A percentile compares a stretch with the other conserved stretches of the same genome.
Evolutionary conservation across 129 eudicot genomes (phyloP).

Genomic region (Smallanthus sonchifolius): DNA sequence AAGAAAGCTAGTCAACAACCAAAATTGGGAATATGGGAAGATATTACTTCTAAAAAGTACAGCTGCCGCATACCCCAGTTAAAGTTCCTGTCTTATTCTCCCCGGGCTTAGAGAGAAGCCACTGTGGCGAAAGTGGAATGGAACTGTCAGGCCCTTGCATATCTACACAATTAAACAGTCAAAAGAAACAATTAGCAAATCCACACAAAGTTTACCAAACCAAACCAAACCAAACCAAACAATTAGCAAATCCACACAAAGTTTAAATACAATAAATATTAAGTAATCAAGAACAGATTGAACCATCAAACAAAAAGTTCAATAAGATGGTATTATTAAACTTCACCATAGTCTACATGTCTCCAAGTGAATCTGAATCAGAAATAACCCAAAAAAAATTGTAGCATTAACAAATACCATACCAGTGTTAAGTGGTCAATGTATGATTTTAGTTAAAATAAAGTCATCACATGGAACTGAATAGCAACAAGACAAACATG

Average conservation of each 20-base stretch:
- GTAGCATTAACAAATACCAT: neutral
- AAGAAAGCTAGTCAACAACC: neutral
- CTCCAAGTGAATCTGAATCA: neutral
- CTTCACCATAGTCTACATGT: neutral
- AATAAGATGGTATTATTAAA: neutral
- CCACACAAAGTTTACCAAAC: too few relatives aligned
- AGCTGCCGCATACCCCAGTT: constrained; percentile 55
- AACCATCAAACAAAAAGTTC: neutral
- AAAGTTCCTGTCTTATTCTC: constrained; percentile 66
- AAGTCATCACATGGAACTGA: neutral
- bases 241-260: neutral
- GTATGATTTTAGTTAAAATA: neutral
- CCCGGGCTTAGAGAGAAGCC: constrained; percentile 91
- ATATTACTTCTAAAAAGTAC: neutral
- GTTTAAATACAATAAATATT: neutral
- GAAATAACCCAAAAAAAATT: neutral
- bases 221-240: too few relatives aligned
- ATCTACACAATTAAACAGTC: constrained; percentile 46
- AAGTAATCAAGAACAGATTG: neutral
- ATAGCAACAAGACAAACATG: neutral
- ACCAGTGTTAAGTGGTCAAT: neutral
- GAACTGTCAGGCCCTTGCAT: constrained; percentile 62
- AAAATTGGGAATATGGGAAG: neutral
- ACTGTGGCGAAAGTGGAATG: constrained; percentile 96
- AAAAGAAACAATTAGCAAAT: neutral